These are phyloP conservation scores for Gaultheria prostrata DNA, from an alignment of 148 eudicot genomes.

Conservation along the genomic window DNA sequence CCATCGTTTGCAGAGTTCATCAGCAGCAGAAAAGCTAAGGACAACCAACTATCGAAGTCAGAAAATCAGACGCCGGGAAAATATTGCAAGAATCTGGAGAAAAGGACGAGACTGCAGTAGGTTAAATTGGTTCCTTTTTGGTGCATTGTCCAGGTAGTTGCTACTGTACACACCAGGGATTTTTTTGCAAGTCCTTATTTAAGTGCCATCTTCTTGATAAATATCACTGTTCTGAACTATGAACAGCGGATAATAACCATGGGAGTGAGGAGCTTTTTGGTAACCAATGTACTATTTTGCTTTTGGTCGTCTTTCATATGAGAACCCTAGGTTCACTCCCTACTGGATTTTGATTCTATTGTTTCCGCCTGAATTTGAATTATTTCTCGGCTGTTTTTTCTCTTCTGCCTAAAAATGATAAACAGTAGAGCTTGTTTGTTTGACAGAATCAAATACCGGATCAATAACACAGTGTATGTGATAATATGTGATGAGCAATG, in stretches of 20 bases:
- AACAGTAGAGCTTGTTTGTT: no score
- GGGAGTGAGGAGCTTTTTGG: no score
- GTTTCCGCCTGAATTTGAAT: background rate
- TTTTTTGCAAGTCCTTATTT: background rate
- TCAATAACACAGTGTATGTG: no score
- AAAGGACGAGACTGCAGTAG: conserved; percentile 42
- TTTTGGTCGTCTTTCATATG: background rate
- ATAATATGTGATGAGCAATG: no score
- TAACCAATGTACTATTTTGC: background rate
- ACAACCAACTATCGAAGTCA: conserved; percentile 23
- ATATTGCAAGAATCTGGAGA: conserved; percentile 30
- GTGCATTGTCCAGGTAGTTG: no score
- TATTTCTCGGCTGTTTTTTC: no score
- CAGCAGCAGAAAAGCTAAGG: conserved; percentile 46
- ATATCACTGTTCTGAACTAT: background rate
- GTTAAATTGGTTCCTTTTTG: background rate
- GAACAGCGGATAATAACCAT: background rate
- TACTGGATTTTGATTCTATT: background rate
- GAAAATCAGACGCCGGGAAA: conserved; percentile 29
- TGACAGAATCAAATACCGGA: no score
- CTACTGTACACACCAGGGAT: background rate
- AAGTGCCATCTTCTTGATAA: background rate
- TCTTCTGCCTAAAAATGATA: no score
- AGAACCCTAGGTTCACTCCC: background rate
- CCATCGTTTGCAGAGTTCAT: conserved; percentile 66